phyloP scores from a whole-genome alignment of 2,329 filamentous ascomycete genomes.

The Fusarium sp. region DNA sequence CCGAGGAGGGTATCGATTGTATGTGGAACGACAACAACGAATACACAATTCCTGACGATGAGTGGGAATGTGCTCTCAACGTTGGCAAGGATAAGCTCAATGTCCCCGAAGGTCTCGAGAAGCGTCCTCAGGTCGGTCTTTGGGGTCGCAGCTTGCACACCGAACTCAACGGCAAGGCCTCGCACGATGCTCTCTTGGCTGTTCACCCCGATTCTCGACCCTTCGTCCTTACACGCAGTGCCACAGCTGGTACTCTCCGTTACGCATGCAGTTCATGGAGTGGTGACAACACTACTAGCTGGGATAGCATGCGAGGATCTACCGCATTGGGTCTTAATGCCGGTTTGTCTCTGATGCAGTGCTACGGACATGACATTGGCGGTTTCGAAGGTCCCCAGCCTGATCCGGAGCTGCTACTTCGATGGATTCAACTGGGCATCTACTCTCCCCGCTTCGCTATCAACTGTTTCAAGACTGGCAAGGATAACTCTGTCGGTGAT shows the following conservation, averaged over 20 bases:
- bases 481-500: constrained; percentile 74
- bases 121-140: constrained; percentile 66
- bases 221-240: constrained; percentile 76
- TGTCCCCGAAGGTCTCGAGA: constrained; percentile 50
- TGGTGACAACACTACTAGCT: constrained; percentile 79
- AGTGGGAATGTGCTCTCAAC: constrained; percentile 71
- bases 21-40: constrained; percentile 88
- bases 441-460: constrained; percentile 79
- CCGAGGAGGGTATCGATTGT: constrained; percentile 72
- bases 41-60: constrained; percentile 73
- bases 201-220: constrained; percentile 69
- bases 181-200: constrained; percentile 72
- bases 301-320: constrained; percentile 77
- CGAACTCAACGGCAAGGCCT: constrained; percentile 77
- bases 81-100: constrained; percentile 46
- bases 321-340: constrained; percentile 76
- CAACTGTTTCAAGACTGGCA: constrained; percentile 80
- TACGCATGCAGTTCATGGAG: constrained; percentile 80
- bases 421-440: constrained; percentile 78
- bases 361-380: constrained; percentile 79
- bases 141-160: constrained; percentile 78
- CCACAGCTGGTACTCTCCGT: constrained; percentile 75
- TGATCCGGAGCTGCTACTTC: constrained; percentile 74
- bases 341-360: constrained; percentile 74
- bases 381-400: constrained; percentile 81